Evolutionary conservation across 1,284 basidiomycete genomes (phyloP).

Genomic region (Trichosporon coremiiforme): DNA sequence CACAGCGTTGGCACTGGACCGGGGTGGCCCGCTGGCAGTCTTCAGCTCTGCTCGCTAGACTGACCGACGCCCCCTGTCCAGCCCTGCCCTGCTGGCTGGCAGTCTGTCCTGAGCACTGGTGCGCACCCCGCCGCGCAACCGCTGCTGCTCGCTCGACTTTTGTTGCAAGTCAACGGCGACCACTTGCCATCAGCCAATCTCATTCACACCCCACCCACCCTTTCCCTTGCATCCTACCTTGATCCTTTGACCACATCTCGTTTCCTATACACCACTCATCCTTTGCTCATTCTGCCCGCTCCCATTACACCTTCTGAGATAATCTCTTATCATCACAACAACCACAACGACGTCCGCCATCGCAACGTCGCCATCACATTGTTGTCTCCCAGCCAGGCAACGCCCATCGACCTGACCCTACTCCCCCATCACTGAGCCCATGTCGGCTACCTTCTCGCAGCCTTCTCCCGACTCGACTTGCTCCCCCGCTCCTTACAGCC

Average conservation of each 20-base stretch:
- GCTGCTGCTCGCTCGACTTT: constrained; percentile 11
- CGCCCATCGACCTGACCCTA: constrained; percentile 13
- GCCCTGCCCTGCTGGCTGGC: background rate
- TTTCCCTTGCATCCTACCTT: constrained; percentile 6
- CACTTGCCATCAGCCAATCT: constrained; percentile 10
- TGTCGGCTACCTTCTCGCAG: constrained; percentile 19
- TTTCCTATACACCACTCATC: background rate
- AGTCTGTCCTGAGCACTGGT: background rate
- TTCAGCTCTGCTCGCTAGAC: background rate
- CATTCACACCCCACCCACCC: constrained; percentile 13
- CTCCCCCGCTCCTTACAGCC: constrained; percentile 16
- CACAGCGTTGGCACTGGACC: background rate
- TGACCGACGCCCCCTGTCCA: constrained; percentile 14
- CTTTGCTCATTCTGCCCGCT: constrained; percentile 11
- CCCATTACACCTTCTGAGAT: background rate
- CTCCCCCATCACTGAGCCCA: constrained; percentile 5
- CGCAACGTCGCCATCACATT: constrained; percentile 6
- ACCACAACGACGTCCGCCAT: constrained; percentile 5
- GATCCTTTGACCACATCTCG: background rate
- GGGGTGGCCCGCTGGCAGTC: background rate
- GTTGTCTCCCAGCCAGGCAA: constrained; percentile 20
- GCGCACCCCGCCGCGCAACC: background rate
- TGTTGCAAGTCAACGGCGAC: background rate
- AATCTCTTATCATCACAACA: background rate
- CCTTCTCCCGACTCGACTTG: constrained; percentile 20